These are phyloP conservation scores for Pinus taeda DNA, from an alignment of 75 land plant genomes.

Conservation along the genomic window DNA sequence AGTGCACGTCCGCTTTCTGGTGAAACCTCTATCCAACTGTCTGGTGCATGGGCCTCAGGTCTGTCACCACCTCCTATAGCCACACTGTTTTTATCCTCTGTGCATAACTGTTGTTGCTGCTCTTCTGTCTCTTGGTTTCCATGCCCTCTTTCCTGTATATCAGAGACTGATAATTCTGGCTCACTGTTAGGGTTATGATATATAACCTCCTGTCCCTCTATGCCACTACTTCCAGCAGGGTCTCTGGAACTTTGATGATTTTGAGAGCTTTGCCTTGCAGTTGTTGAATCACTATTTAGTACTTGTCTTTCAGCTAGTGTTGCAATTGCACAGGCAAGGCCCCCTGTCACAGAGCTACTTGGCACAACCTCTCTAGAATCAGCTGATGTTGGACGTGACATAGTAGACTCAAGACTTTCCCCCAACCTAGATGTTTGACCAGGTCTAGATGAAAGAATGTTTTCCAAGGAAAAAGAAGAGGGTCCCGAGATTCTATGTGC, in stretches of 20 bases:
- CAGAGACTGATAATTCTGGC: not conserved
- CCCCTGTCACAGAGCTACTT: constrained; percentile 54
- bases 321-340: constrained; percentile 88
- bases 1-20: constrained; percentile 20
- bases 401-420: not conserved
- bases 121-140: not conserved
- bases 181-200: not conserved
- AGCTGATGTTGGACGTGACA: not conserved
- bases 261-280: not conserved
- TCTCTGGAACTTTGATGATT: not conserved
- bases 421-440: not conserved
- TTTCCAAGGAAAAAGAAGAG: not conserved
- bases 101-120: constrained; percentile 7
- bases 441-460: constrained; percentile 12
- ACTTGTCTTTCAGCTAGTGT: constrained; percentile 86
- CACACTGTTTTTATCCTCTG: not conserved
- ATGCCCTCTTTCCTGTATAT: not conserved
- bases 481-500: constrained; percentile 8
- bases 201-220: constrained; percentile 6
- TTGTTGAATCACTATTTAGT: constrained; percentile 24
- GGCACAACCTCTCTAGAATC: constrained; percentile 3
- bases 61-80: constrained; percentile 10
- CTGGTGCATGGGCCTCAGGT: constrained; percentile 18
- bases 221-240: not conserved
- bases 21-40: constrained; percentile 29